Base-by-base conservation (phyloP, 2,329 filamentous ascomycete genomes). In the Bipolaris bicolor region DNA sequence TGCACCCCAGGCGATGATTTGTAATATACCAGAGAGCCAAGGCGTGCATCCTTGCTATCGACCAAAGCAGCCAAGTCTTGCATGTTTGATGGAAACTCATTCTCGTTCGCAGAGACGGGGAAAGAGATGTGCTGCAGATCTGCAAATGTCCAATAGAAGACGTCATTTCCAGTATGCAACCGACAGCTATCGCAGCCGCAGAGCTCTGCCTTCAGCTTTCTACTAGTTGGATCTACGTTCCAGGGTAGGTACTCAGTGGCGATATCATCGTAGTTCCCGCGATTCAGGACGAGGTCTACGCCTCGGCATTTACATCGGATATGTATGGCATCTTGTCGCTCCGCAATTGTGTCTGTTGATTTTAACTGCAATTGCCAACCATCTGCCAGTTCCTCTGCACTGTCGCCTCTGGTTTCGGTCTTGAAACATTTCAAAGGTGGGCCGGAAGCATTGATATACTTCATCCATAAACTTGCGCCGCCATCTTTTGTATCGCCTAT, bases 401-500 rank as follows among this genome's bases (percentile, higher is more conserved):
- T 13, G 15, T 52, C 29, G 1, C 53, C 31, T 69, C 69, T 40
- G 63, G 24, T 40, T 5, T 53, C 52, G 7, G 41, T 15, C 24
- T 55, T 58, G 44, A 63, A 74, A 1, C 71, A 59, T 41, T 58
- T 62, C 7, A 58, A 60, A n/a, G 65, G 55, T 1, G 49, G 75
- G 3, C 72, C 75, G 41, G 76, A 69, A 0, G 61, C 52, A 39
- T 80, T 79, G 0, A 69, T 50, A 6, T 71, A 61, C 22, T 71
- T 73, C 4, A 84, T 63, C 81, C 81, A 86, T 1, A 76, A 65
- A 2, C 77, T 77, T 1, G 82, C 77, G 0, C 84, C 84, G 2
- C 83, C 84, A 63, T 86, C 84, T 1, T 75, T 26, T 0, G 84
- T 86, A 53, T 85, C 82, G 1, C 69, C 77, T 0, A 84, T 72